These are phyloP conservation scores for Blastocystis sp. DNA, from an alignment of 352 stramenopile genomes.

Conservation along the genomic window DNA sequence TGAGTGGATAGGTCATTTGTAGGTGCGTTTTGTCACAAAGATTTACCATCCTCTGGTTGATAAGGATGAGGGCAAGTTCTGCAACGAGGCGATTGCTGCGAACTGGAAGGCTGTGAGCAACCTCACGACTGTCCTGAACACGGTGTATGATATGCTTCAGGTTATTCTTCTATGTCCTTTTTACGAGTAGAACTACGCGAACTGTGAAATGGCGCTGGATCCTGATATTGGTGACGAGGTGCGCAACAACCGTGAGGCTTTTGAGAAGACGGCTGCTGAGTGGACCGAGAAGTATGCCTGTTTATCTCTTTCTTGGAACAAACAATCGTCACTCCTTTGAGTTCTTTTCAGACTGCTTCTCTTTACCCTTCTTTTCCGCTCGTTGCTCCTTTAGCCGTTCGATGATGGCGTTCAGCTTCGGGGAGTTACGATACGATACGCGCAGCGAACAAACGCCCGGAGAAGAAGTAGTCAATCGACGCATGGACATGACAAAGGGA, in stretches of 20 bases:
- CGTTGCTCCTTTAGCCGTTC: background rate
- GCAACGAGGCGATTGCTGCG: conserved; percentile 44
- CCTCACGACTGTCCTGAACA: conserved; percentile 28
- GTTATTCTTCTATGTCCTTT: background rate
- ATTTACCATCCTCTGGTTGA: conserved; percentile 56
- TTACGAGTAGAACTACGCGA: conserved; percentile 48
- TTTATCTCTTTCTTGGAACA: background rate
- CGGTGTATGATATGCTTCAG: conserved; percentile 52
- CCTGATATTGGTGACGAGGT: conserved; percentile 47
- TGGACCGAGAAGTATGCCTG: conserved; percentile 56
- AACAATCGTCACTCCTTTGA: no score
- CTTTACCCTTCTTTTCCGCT: no score
- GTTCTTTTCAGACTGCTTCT: no score
- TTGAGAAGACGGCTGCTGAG: conserved; percentile 37
- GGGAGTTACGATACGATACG: conserved; percentile 28
- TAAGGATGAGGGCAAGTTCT: conserved; percentile 54
- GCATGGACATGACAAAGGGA: background rate
- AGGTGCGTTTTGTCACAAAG: conserved; percentile 53
- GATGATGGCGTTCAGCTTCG: background rate
- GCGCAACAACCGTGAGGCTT: conserved; percentile 11
- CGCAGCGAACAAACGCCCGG: background rate
- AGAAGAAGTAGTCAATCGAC: background rate
- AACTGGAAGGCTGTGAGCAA: conserved; percentile 54
- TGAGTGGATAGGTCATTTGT: background rate
- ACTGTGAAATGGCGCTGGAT: conserved; percentile 49